These are phyloP conservation scores for Penicillium sp. DNA, from an alignment of 2,329 filamentous ascomycete genomes.

Conservation along the genomic window DNA sequence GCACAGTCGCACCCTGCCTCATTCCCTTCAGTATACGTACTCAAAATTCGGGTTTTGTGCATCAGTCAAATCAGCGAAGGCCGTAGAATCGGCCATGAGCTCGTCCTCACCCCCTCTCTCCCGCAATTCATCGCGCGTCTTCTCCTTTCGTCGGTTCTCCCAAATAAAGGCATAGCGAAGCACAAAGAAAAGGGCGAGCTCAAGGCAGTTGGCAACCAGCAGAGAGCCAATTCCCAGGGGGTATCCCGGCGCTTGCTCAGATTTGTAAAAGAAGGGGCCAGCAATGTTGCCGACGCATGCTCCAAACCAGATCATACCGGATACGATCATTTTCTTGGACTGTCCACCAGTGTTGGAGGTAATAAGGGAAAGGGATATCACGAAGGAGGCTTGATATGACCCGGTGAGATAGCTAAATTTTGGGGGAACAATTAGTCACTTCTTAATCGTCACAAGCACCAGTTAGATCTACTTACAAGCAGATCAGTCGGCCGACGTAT, in stretches of 20 bases:
- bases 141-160: not conserved
- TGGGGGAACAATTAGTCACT: not conserved
- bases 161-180: not conserved
- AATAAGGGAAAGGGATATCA: conserved; percentile 24
- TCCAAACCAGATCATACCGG: conserved; percentile 20
- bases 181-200: not conserved
- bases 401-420: not conserved
- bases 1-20: no score
- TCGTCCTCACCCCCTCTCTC: not conserved
- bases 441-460: conserved; percentile 31
- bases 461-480: conserved; percentile 24
- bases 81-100: not conserved
- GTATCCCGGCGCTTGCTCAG: conserved; percentile 16
- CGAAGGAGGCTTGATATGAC: conserved; percentile 29
- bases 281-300: conserved; percentile 24
- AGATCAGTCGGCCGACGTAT: not conserved
- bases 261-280: conserved; percentile 10
- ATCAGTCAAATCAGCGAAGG: not conserved
- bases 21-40: not conserved
- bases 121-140: conserved; percentile 5
- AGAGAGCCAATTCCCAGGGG: not conserved
- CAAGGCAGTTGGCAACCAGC: not conserved
- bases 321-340: conserved; percentile 24
- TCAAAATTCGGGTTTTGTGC: not conserved
- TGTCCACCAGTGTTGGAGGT: conserved; percentile 25